Base-by-base conservation (phyloP, 495 filamentous ascomycete species). In the Neurospora hispaniola region DNA sequence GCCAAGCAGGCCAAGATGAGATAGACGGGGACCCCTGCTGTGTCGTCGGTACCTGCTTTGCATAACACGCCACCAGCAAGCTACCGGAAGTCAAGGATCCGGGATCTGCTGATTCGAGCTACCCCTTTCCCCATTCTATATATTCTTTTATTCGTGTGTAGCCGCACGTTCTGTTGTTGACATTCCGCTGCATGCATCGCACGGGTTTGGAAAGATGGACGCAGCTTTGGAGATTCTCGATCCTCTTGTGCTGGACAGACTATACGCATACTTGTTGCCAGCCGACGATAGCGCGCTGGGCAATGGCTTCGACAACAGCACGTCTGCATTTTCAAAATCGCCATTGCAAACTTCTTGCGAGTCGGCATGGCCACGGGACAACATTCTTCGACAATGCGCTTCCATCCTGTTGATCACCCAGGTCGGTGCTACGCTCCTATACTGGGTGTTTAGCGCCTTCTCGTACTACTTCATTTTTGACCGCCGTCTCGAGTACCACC, bases 401-500 rank as follows among this genome's bases (percentile, higher is more conserved):
- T 76, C 75, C 7, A 70, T 76, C 62, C 20, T 76, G 5, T 39
- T 76, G 42, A n/a, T 76, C 42, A 76, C 75, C 38, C 75, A 76
- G 41, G 42, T 76, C 42, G 75, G 75, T 70, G 75, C 75, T 14
- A 69, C 43, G 31, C 39, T 69, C 9, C 73, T 76, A 35, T 76
- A 76, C 73, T 75, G 70, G 69, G 40, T 76, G 27, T 76, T 76
- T 62, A 76, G 75, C 69, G 73, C 73, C 6, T 71, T 76, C 11
- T 76, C 75, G 18, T 76, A 76, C 70, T 76, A 73, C 71, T 59
- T 75, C 71, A 59, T 76, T 31, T 76, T 75, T 16, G 75, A 76
- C 75, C 75, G 75, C 62, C 73, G 75, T 20, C 73, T 76, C 2
- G 75, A 76, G 69, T 73, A 75, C 44, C 75, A 76, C 69, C 75